A percentile compares a stretch with the other conserved stretches of the same genome.
phyloP scores from a whole-genome alignment of 2,329 filamentous ascomycete genomes.

The Apiospora kogelbergensis region DNA sequence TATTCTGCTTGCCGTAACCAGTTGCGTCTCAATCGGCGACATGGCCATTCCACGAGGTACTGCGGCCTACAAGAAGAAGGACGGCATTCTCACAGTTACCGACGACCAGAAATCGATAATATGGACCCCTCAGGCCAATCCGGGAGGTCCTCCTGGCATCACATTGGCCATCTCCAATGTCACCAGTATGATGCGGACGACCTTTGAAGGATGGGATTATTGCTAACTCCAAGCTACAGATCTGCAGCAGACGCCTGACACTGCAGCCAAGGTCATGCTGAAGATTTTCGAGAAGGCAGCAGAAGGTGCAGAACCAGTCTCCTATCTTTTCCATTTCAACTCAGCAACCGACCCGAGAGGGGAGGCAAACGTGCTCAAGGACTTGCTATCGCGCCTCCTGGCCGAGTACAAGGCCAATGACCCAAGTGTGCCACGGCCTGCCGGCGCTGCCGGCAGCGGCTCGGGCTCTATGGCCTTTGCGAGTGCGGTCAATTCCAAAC shows the following conservation, averaged over 20 bases:
- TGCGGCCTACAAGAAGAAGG: slow-evolving; percentile 91
- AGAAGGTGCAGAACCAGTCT: slow-evolving; percentile 58
- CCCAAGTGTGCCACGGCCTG: slow-evolving; percentile 49
- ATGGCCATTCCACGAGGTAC: slow-evolving; percentile 65
- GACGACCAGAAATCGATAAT: slow-evolving; percentile 71
- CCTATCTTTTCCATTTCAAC: slow-evolving; percentile 88
- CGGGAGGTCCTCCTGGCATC: slow-evolving; percentile 62
- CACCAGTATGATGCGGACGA: slow-evolving; percentile 61
- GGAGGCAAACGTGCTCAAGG: slow-evolving; percentile 84
- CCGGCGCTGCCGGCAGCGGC: slow-evolving; percentile 38
- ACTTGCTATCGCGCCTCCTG: slow-evolving; percentile 76
- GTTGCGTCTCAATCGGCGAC: slow-evolving; percentile 6
- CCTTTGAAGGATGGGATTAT: background rate
- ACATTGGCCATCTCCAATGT: slow-evolving; percentile 74
- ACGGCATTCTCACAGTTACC: slow-evolving; percentile 78
- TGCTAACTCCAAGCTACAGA: slow-evolving; percentile 51
- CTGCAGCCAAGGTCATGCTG: slow-evolving; percentile 86
- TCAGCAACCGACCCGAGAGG: slow-evolving; percentile 71
- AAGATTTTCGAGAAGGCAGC: slow-evolving; percentile 80
- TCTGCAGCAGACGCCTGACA: slow-evolving; percentile 90
- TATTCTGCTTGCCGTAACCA: background rate
- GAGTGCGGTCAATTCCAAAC: slow-evolving; percentile 60
- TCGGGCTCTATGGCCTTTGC: slow-evolving; percentile 78
- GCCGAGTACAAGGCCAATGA: slow-evolving; percentile 63
- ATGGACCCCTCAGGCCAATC: slow-evolving; percentile 73